Conservation (phyloP, 2,329 filamentous ascomycete species). For the Chaetomium globosum region DNA sequence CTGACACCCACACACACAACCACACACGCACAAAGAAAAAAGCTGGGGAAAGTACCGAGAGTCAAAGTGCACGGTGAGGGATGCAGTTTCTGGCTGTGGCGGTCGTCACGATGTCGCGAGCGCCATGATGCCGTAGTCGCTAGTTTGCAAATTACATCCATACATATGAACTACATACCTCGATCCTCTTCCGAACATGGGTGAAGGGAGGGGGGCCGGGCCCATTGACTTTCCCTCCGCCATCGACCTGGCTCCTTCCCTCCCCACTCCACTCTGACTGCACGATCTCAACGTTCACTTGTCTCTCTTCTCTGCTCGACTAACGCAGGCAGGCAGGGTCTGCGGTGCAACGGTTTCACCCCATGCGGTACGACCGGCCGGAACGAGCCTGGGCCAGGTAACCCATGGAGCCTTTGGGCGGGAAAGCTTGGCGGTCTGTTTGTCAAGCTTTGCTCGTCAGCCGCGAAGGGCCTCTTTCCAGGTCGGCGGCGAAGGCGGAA, state of each 20-base stretch:
- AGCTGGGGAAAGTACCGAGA: not conserved
- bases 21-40: not conserved
- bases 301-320: not conserved
- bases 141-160: not conserved
- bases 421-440: not conserved
- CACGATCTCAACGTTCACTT: not conserved
- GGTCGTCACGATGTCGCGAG: not conserved
- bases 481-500: not conserved
- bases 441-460: constrained; percentile 3
- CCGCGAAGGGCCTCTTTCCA: not conserved
- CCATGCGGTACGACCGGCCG: not conserved
- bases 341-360: constrained; percentile 1
- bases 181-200: not conserved
- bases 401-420: not conserved
- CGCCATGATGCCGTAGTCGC: not conserved
- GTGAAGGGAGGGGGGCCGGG: too few relatives aligned
- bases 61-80: not conserved
- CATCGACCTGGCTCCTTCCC: too few relatives aligned
- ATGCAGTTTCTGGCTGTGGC: not conserved
- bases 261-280: too few relatives aligned
- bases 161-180: not conserved
- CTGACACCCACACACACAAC: not conserved
- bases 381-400: not conserved
- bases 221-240: too few relatives aligned
- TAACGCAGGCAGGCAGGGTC: not conserved